Evolutionary conservation across 352 stramenopile genomes (phyloP).

Genomic region (Globisporangium alternatum): DNA sequence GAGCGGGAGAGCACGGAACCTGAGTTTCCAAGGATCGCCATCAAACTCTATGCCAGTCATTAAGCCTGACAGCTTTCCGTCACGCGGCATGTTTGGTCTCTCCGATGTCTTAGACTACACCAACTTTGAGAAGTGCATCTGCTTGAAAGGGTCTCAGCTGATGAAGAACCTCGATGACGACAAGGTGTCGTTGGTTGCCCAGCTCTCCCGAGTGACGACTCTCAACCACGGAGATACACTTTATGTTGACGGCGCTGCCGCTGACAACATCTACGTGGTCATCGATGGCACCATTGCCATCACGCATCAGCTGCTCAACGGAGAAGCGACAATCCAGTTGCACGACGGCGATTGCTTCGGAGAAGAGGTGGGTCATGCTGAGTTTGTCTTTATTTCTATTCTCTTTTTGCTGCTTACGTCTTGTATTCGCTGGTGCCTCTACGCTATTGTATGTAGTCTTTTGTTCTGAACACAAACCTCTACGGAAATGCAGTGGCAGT

Average conservation of each 20-base stretch:
- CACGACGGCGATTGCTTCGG: conserved; percentile 76
- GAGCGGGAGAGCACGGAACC: conserved; percentile 31
- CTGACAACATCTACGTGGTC: conserved; percentile 60
- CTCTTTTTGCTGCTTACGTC: not conserved
- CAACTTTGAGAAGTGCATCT: conserved; percentile 84
- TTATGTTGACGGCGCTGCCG: conserved; percentile 39
- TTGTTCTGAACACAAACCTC: conserved; percentile 52
- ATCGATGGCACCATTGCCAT: conserved; percentile 73
- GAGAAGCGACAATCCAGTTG: conserved; percentile 38
- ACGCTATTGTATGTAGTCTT: conserved; percentile 40
- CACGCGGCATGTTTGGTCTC: conserved; percentile 31
- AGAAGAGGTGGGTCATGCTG: conserved; percentile 49
- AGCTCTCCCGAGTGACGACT: conserved; percentile 62
- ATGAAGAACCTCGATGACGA: conserved; percentile 84
- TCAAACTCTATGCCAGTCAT: not conserved
- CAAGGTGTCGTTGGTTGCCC: conserved; percentile 74
- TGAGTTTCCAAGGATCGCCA: conserved; percentile 33
- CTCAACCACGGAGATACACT: conserved; percentile 57
- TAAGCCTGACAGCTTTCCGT: not conserved
- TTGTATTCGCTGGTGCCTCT: not conserved
- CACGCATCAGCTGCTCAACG: conserved; percentile 17
- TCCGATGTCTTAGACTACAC: conserved; percentile 61
- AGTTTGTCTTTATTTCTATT: conserved; percentile 13
- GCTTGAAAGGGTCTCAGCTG: conserved; percentile 78
- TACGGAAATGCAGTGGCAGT: conserved; percentile 41